Percentiles rank a stretch among this genome's conserved stretches.
phyloP scores from a whole-genome alignment of 169 alveolate species.

The Plasmodium knowlesi region DNA sequence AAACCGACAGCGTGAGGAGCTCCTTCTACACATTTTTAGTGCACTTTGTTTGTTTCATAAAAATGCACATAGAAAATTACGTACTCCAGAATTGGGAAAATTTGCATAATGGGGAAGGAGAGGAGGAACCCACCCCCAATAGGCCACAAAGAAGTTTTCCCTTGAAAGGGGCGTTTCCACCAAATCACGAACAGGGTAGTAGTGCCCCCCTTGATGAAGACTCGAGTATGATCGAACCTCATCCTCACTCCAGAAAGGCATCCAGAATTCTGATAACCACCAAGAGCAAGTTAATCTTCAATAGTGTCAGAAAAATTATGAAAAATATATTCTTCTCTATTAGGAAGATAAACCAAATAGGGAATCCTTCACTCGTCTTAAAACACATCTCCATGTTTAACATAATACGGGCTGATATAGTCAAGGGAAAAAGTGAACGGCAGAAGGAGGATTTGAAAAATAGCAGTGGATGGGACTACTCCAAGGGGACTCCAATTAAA shows the following conservation, averaged over 20 bases:
- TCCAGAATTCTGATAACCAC: too few species aligned
- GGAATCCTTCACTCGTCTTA: constrained; percentile 1
- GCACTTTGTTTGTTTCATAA: constrained; percentile 29
- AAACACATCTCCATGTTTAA: constrained; percentile 15
- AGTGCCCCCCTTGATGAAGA: not conserved
- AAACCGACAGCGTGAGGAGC: not conserved
- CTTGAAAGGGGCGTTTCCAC: not conserved
- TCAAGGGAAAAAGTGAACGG: not conserved
- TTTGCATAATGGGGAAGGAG: not conserved
- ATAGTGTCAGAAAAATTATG: constrained; percentile 40
- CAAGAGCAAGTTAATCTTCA: constrained; percentile 31
- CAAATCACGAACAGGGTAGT: not conserved
- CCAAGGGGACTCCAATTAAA: not conserved
- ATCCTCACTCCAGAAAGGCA: not conserved
- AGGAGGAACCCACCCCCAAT: not conserved
- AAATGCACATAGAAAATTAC: constrained; percentile 27
- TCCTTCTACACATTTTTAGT: constrained; percentile 36
- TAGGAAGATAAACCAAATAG: constrained; percentile 31
- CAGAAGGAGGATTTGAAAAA: not conserved
- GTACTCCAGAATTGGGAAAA: not conserved
- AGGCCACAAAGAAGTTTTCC: not conserved
- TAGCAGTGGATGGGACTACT: not conserved
- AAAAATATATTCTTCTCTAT: constrained; percentile 32
- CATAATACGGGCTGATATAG: constrained; percentile 25
- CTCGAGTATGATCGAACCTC: not conserved